Evolutionary conservation across 2,329 filamentous ascomycete species (phyloP).

Genomic region (Pseudocercospora fuligena): DNA sequence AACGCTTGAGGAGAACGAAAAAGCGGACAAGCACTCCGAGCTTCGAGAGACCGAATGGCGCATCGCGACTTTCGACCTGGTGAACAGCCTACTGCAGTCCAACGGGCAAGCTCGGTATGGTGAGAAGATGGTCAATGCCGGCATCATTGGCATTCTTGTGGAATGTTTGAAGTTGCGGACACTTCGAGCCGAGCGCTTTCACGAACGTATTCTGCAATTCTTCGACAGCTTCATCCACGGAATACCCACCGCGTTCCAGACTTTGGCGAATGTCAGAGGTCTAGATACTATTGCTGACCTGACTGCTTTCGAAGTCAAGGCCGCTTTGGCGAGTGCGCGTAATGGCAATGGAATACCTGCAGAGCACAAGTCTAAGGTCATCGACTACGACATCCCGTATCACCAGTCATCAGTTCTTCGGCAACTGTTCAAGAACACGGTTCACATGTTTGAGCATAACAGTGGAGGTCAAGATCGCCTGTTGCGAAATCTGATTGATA

Average conservation of each 20-base stretch:
- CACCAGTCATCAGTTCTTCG: slow-evolving; percentile 92
- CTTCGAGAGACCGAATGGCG: slow-evolving; percentile 81
- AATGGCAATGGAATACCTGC: slow-evolving; percentile 72
- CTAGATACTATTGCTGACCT: slow-evolving; percentile 90
- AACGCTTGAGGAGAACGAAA: slow-evolving; percentile 69
- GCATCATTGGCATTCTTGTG: slow-evolving; percentile 85
- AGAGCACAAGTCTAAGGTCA: slow-evolving; percentile 75
- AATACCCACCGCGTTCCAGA: slow-evolving; percentile 81
- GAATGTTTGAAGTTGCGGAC: slow-evolving; percentile 87
- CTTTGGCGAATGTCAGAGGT: slow-evolving; percentile 79
- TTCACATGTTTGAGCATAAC: slow-evolving; percentile 88
- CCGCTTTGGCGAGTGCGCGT: slow-evolving; percentile 69
- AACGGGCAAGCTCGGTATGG: slow-evolving; percentile 63
- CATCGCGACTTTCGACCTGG: slow-evolving; percentile 83
- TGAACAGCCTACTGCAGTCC: slow-evolving; percentile 74
- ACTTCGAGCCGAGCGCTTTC: slow-evolving; percentile 77
- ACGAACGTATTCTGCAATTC: slow-evolving; percentile 83
- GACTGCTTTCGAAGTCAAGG: slow-evolving; percentile 76
- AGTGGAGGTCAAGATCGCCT: slow-evolving; percentile 85
- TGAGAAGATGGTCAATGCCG: slow-evolving; percentile 83
- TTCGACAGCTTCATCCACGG: slow-evolving; percentile 83
- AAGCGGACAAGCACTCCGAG: slow-evolving; percentile 63
- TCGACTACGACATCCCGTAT: slow-evolving; percentile 93
- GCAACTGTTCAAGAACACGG: slow-evolving; percentile 93
- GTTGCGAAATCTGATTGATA: slow-evolving; percentile 91